Percentiles rank a stretch among this genome's conserved stretches.
These are phyloP conservation scores for Bonia amplexicaulis DNA, from an alignment of 176 grass and related monocot species.

Conservation along the genomic window DNA sequence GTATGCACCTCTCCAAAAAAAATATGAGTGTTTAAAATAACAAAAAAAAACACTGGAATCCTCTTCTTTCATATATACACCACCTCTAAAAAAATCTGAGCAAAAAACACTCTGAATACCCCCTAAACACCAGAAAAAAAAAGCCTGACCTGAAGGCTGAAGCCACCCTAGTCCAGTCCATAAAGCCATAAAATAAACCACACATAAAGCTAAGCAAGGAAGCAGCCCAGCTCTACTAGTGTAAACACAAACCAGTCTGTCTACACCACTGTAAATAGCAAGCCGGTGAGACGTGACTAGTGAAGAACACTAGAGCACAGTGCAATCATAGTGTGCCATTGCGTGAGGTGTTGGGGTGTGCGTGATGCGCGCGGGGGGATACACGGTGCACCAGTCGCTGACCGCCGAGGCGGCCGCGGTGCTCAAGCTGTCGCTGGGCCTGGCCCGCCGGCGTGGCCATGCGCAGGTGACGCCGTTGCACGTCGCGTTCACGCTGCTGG, in stretches of 20 bases:
- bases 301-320: background rate
- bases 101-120: no score
- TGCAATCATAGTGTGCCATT: background rate
- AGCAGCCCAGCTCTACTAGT: background rate
- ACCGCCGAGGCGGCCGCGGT: constrained; percentile 66
- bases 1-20: no score
- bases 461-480: constrained; percentile 82
- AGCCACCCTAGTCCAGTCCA: background rate
- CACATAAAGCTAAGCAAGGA: background rate
- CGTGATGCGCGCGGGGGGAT: constrained; percentile 69
- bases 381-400: constrained; percentile 81
- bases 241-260: background rate
- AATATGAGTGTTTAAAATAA: no score
- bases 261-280: background rate
- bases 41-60: no score
- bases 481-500: constrained; percentile 69
- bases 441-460: constrained; percentile 67
- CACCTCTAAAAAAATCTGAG: no score
- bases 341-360: background rate
- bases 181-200: background rate
- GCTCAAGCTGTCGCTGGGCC: constrained; percentile 55
- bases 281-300: background rate
- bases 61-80: no score
- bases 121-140: no score
- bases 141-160: background rate